Conservation (phyloP, 495 filamentous ascomycete genomes). For the Pyronema domesticum region DNA sequence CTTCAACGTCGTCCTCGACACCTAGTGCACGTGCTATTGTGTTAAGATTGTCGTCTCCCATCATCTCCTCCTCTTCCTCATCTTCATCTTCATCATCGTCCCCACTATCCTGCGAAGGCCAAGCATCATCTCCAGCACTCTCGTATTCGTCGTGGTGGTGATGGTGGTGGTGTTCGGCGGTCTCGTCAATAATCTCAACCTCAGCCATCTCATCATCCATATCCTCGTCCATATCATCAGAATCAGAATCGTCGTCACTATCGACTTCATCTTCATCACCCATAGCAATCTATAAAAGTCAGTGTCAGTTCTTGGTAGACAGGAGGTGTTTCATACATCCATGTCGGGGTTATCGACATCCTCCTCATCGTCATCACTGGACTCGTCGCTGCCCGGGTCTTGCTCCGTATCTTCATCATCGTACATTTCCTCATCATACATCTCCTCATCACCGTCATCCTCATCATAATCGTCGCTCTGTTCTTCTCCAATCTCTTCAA, state of each 20-base stretch:
- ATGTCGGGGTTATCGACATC: slow-evolving; percentile 50
- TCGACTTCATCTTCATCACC: slow-evolving; percentile 52
- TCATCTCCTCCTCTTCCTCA: slow-evolving; percentile 26
- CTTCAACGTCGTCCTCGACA: slow-evolving; percentile 27
- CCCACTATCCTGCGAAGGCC: slow-evolving; percentile 26
- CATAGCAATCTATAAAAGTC: slow-evolving; percentile 40
- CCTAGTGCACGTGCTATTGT: slow-evolving; percentile 27
- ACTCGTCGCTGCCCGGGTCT: slow-evolving; percentile 67
- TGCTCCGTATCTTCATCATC: slow-evolving; percentile 41
- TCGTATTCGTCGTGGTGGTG: slow-evolving; percentile 35
- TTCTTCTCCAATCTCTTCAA: slow-evolving; percentile 83
- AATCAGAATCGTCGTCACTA: slow-evolving; percentile 49
- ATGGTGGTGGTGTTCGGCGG: slow-evolving; percentile 30
- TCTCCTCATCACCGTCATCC: slow-evolving; percentile 78
- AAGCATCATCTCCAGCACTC: slow-evolving; percentile 37
- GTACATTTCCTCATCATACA: slow-evolving; percentile 38
- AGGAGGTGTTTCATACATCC: slow-evolving; percentile 31
- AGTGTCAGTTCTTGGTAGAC: too few relatives aligned
- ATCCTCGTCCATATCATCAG: slow-evolving; percentile 45
- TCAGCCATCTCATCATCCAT: slow-evolving; percentile 38
- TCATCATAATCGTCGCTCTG: slow-evolving; percentile 55
- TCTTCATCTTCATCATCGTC: slow-evolving; percentile 32
- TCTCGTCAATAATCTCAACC: slow-evolving; percentile 40
- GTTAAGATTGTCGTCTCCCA: slow-evolving; percentile 23
- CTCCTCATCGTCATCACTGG: slow-evolving; percentile 75